Percentiles rank a stretch among this genome's conserved stretches.
Conservation (phyloP, 1,139 yeast genomes). For the Hemisphaericaspora lyxosophila region DNA sequence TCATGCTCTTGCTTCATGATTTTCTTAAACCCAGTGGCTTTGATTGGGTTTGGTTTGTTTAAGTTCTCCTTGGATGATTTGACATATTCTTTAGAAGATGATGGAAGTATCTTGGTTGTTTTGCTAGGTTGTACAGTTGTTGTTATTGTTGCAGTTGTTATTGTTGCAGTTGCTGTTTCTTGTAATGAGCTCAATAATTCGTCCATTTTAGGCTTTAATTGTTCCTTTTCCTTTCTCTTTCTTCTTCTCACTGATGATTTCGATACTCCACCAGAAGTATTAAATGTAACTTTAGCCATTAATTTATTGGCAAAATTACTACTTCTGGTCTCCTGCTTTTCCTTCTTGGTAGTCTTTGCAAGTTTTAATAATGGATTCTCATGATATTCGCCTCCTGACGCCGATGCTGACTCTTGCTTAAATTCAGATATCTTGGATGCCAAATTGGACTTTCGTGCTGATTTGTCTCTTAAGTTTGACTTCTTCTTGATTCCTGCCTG, state of each 20-base stretch:
- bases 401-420: constrained; percentile 18
- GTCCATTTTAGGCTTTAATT: constrained; percentile 63
- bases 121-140: constrained; percentile 1
- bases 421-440: constrained; percentile 29
- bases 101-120: constrained; percentile 2
- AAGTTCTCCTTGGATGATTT: constrained; percentile 27
- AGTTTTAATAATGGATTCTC: constrained; percentile 57
- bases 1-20: constrained; percentile 55
- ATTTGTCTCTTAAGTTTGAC: constrained; percentile 36
- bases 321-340: constrained; percentile 44
- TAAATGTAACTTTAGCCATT: constrained; percentile 30
- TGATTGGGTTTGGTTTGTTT: constrained; percentile 61
- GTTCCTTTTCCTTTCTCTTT: constrained; percentile 61
- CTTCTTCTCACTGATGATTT: constrained; percentile 67
- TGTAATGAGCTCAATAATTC: constrained; percentile 59
- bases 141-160: not conserved
- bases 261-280: constrained; percentile 47
- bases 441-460: constrained; percentile 18
- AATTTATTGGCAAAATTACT: constrained; percentile 29
- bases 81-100: constrained; percentile 11
- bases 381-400: constrained; percentile 19
- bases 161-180: constrained; percentile 21
- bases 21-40: constrained; percentile 54
- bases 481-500: constrained; percentile 39
- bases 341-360: constrained; percentile 53